Evolutionary conservation across 139 green algal genomes (phyloP).

Genomic region (Micractinium sp.): DNA sequence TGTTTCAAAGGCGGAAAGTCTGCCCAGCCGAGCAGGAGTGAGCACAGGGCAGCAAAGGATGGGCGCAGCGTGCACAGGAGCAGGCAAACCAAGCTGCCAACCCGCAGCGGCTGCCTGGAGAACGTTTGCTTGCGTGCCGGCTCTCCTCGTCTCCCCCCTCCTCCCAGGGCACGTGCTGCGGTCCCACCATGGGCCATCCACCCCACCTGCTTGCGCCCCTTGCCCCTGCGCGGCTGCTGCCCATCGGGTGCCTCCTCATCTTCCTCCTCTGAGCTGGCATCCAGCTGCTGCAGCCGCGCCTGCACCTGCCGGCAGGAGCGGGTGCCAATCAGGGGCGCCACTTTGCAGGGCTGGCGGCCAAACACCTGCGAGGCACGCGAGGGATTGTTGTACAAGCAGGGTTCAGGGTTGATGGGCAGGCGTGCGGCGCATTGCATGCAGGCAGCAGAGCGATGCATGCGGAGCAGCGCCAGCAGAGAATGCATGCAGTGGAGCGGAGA

Average conservation of each 20-base stretch:
- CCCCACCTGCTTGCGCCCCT: slow-evolving; percentile 20
- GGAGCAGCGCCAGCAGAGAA: slow-evolving; percentile 14
- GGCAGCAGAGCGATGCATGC: not conserved
- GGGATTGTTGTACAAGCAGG: not conserved
- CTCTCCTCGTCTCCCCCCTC: not conserved
- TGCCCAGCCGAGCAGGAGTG: not conserved
- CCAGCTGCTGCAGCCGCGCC: not conserved
- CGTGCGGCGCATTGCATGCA: not conserved
- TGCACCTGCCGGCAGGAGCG: slow-evolving; percentile 46
- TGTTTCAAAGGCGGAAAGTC: not conserved
- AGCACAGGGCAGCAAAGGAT: not conserved
- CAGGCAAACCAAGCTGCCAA: not conserved
- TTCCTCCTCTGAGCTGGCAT: not conserved
- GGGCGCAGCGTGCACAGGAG: not conserved
- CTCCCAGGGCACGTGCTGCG: not conserved
- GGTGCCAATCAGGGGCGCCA: slow-evolving; percentile 48
- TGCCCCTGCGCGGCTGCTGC: slow-evolving; percentile 1
- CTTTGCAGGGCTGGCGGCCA: slow-evolving; percentile 47
- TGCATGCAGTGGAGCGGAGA: no score
- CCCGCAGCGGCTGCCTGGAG: no score
- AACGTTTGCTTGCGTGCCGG: not conserved
- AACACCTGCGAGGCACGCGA: slow-evolving; percentile 35
- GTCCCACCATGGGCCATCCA: not conserved
- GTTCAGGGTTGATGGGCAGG: not conserved
- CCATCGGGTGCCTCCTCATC: not conserved